These are phyloP conservation scores for Xylariaceae sp. DNA, from an alignment of 2,329 filamentous ascomycete species.

Conservation along the genomic window DNA sequence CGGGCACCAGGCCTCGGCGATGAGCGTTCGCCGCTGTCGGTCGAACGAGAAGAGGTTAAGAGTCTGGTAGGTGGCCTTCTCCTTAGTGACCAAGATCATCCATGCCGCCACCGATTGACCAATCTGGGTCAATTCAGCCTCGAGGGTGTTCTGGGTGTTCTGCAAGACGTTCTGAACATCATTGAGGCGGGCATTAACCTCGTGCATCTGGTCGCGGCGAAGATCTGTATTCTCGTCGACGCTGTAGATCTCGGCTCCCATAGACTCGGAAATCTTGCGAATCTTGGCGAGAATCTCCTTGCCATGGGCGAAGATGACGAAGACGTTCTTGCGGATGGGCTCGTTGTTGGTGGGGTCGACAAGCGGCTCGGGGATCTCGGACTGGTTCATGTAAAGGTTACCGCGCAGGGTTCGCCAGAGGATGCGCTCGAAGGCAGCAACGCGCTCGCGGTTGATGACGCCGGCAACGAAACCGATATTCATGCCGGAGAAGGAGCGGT, in stretches of 20 bases:
- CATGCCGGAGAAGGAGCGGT: constrained; percentile 91
- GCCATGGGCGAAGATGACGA: constrained; percentile 98
- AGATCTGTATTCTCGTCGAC: constrained; percentile 98
- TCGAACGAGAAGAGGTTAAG: constrained; percentile 97
- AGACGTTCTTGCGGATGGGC: constrained; percentile 92
- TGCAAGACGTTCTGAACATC: constrained; percentile 89
- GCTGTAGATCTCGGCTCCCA: constrained; percentile 91
- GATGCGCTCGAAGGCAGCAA: constrained; percentile 94
- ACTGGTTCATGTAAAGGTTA: constrained; percentile 99
- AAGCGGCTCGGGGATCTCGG: constrained; percentile 91
- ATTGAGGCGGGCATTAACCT: constrained; percentile 88
- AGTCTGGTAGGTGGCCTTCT: constrained; percentile 95
- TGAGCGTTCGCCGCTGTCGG: constrained; percentile 88
- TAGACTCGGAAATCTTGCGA: constrained; percentile 95
- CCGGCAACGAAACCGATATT: constrained; percentile 98
- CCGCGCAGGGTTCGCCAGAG: constrained; percentile 95
- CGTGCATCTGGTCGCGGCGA: constrained; percentile 90
- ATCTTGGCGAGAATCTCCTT: constrained; percentile 99
- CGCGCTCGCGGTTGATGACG: constrained; percentile 88
- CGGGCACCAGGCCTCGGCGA: constrained; percentile 96
- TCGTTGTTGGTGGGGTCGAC: constrained; percentile 92
- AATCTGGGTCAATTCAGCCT: constrained; percentile 90
- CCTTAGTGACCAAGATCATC: constrained; percentile 97
- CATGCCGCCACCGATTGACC: constrained; percentile 88
- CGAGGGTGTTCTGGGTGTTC: constrained; percentile 92